These are phyloP conservation scores for Haemoproteus tartakovskyi DNA, from an alignment of 169 alveolate species.

Conservation along the genomic window DNA sequence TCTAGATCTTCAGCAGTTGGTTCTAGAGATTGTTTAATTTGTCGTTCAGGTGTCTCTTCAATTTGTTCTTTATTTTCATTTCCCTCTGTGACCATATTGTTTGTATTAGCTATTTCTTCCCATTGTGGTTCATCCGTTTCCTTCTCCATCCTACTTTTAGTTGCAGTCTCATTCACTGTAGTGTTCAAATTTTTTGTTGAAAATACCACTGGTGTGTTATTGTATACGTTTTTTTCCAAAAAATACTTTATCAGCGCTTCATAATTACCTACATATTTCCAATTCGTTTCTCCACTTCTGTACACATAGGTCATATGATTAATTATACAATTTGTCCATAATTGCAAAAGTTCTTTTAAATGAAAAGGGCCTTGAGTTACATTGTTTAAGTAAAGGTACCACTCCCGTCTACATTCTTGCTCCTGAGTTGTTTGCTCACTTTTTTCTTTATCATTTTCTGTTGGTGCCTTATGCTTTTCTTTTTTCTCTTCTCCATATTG, in stretches of 20 bases:
- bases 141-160: background rate
- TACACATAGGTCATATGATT: constrained; percentile 39
- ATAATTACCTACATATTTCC: constrained; percentile 59
- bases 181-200: background rate
- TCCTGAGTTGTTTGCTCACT: background rate
- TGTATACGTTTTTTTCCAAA: too few relatives aligned
- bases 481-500: background rate
- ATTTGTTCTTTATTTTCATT: background rate
- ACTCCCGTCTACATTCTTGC: background rate
- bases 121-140: too few relatives aligned
- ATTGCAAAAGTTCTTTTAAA: constrained; percentile 26
- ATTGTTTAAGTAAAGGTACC: constrained; percentile 40
- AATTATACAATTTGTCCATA: constrained; percentile 52
- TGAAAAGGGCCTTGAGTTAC: constrained; percentile 47
- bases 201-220: too few relatives aligned
- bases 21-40: background rate
- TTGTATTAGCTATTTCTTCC: too few relatives aligned
- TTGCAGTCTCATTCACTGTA: background rate
- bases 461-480: too few relatives aligned
- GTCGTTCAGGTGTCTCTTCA: background rate
- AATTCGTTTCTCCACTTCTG: constrained; percentile 57
- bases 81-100: too few relatives aligned
- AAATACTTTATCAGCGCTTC: constrained; percentile 29
- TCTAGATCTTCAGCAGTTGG: background rate
- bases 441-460: too few relatives aligned